Base-by-base conservation (phyloP, 345 rosid species). In the Pseudoturritis turrita region DNA sequence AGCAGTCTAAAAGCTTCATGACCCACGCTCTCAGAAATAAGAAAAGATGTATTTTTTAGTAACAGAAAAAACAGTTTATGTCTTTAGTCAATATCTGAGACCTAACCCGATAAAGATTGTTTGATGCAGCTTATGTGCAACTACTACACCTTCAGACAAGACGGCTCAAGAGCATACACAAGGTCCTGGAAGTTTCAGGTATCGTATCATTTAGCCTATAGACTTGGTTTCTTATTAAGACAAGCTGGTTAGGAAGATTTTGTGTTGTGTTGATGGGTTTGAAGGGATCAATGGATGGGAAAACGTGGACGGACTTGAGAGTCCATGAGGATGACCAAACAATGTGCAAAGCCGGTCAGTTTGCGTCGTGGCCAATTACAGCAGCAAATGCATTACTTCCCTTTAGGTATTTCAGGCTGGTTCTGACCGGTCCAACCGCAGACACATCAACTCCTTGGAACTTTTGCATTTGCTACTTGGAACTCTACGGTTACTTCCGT, bases 111-210 rank as follows among this genome's bases (percentile, higher is more conserved):
- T 36, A 10, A 49, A 40, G 43, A 37, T 47, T 55, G 55, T 46
- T 43, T 57, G 26, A 65, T 81, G 88, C 96, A 95, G 98, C 90
- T 95, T 12, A 88, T 89, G 96, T 95, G 98, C 87, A 95, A 95
- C 81, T 80, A 87, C 74, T 89, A 95, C 70, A 92, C 98, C 28
- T 83, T 92, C 77, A 82, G 97, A 73, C 91, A 87, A 79, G 99
- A 95, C 49, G 98, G 99, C 8, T 91, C 96, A 58, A 83, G 83
- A 78, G 86, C 96, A 47, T 95, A 63, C 77, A 36, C 81, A 62
- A 85, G 98, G 75, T 83, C 54, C 62, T 95, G 99, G 99, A 92
- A 82, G 70, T 74, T 95, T 50, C 96, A 91, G 99, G 99, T 95
- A 79, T 21, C 25, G 56, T 62, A 62, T 39, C 17, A 8, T 29